Evolutionary conservation across 2,329 filamentous ascomycete species (phyloP).

Genomic region (Mycosphaerella sp.): DNA sequence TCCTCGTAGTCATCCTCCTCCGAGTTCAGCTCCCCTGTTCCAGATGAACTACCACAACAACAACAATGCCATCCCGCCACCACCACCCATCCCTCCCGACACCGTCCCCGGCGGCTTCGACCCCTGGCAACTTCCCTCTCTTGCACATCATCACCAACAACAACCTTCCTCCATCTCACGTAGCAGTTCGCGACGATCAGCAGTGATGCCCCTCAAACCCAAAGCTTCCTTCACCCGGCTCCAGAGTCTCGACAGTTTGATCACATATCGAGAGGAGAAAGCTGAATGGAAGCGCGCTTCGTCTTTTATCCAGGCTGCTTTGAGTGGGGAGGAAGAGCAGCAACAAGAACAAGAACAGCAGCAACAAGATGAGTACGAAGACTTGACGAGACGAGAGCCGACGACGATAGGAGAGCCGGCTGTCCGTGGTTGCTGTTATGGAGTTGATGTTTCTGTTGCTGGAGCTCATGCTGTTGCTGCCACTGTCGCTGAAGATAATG

Average conservation of each 20-base stretch:
- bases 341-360: neutral
- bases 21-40: constrained; percentile 9
- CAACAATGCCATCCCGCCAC: neutral
- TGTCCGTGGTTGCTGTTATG: constrained; percentile 4
- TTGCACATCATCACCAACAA: constrained; percentile 9
- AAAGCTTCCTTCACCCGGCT: constrained; percentile 24
- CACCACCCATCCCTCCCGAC: constrained; percentile 11
- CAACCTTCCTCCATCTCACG: constrained; percentile 15
- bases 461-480: neutral
- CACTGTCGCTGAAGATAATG: too few species aligned
- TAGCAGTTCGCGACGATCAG: constrained; percentile 17
- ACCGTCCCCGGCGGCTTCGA: constrained; percentile 7
- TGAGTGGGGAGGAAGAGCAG: constrained; percentile 2
- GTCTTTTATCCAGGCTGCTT: constrained; percentile 15
- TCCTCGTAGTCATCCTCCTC: constrained; percentile 17
- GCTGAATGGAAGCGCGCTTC: constrained; percentile 26
- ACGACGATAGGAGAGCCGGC: constrained; percentile 5
- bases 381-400: neutral
- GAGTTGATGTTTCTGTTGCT: constrained; percentile 3
- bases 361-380: neutral
- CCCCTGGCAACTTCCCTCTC: constrained; percentile 19
- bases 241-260: constrained; percentile 31
- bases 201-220: constrained; percentile 19
- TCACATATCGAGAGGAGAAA: constrained; percentile 30
- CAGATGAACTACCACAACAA: neutral